Percentiles rank a stretch among this genome's conserved stretches.
Evolutionary conservation across 768 basidiomycete genomes (phyloP).

Genomic region (Lyophyllum shimeji): DNA sequence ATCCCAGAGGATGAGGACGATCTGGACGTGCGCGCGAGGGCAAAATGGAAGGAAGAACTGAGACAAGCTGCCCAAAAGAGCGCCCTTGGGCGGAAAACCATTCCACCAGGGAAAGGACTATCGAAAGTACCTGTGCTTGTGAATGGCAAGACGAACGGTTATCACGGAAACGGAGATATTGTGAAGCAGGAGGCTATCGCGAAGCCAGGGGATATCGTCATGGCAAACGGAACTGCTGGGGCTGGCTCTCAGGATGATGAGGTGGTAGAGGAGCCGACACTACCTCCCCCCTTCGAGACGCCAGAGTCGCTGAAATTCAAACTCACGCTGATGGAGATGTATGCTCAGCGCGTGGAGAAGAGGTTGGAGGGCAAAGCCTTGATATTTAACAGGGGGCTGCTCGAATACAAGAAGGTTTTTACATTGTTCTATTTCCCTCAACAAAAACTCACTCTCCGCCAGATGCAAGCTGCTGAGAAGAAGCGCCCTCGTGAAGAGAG

Average conservation of each 20-base stretch:
- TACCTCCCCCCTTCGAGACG: slow-evolving; percentile 82
- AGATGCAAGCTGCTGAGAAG: slow-evolving; percentile 92
- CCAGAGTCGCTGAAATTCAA: slow-evolving; percentile 85
- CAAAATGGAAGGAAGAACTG: slow-evolving; percentile 51
- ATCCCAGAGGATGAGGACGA: slow-evolving; percentile 80
- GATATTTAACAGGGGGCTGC: slow-evolving; percentile 87
- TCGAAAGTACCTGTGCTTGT: slow-evolving; percentile 34
- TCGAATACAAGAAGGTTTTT: slow-evolving; percentile 92
- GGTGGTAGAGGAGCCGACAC: slow-evolving; percentile 60
- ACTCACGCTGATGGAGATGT: slow-evolving; percentile 86
- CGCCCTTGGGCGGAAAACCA: slow-evolving; percentile 24
- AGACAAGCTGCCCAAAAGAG: slow-evolving; percentile 25
- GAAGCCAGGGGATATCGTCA: slow-evolving; percentile 49
- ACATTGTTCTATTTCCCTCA: not conserved
- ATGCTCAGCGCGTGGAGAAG: slow-evolving; percentile 84
- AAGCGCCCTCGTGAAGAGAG: slow-evolving; percentile 89
- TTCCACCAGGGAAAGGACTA: slow-evolving; percentile 37
- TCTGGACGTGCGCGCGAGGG: slow-evolving; percentile 61
- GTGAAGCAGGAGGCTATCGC: slow-evolving; percentile 29
- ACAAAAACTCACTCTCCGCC: slow-evolving; percentile 2
- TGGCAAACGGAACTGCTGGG: slow-evolving; percentile 46
- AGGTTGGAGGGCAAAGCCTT: slow-evolving; percentile 82
- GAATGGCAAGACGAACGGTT: slow-evolving; percentile 47
- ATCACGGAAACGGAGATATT: slow-evolving; percentile 39
- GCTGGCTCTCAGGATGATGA: slow-evolving; percentile 52